These are phyloP conservation scores for Echria macrotheca DNA, from an alignment of 495 filamentous ascomycete species.

Conservation along the genomic window DNA sequence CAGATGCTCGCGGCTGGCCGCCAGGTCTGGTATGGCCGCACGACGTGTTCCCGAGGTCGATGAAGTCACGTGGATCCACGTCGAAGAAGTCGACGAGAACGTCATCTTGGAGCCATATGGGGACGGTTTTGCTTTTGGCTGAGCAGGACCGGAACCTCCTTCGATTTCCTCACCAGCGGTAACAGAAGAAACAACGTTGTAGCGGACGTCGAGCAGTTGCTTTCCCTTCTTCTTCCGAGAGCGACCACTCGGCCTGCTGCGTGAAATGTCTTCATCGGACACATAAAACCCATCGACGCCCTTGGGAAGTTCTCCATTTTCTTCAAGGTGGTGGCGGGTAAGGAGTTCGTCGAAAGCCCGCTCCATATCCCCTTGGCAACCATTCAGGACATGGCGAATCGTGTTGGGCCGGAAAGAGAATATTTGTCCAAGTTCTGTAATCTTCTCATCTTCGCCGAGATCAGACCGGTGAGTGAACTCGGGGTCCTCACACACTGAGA, in stretches of 20 bases:
- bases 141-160: slow-evolving; percentile 20
- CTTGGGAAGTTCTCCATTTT: slow-evolving; percentile 53
- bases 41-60: background rate
- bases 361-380: slow-evolving; percentile 56
- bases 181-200: slow-evolving; percentile 19
- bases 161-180: slow-evolving; percentile 20
- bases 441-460: slow-evolving; percentile 52
- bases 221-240: slow-evolving; percentile 6
- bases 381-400: slow-evolving; percentile 59
- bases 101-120: background rate
- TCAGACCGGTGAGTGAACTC: slow-evolving; percentile 36
- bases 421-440: slow-evolving; percentile 54
- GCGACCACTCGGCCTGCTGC: slow-evolving; percentile 4
- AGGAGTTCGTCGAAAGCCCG: slow-evolving; percentile 76
- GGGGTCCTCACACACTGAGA: slow-evolving; percentile 13
- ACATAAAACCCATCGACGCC: slow-evolving; percentile 76
- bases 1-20: slow-evolving; percentile 4
- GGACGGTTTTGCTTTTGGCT: no score
- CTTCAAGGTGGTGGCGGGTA: slow-evolving; percentile 65
- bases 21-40: slow-evolving; percentile 14
- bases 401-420: slow-evolving; percentile 65
- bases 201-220: slow-evolving; percentile 19
- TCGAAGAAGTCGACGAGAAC: no score
- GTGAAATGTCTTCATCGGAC: slow-evolving; percentile 32
- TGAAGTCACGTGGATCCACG: background rate